A percentile compares a stretch with the other conserved stretches of the same genome.
phyloP scores from a whole-genome alignment of 2,329 filamentous ascomycete species.

The Sporothrix euskadiensis region DNA sequence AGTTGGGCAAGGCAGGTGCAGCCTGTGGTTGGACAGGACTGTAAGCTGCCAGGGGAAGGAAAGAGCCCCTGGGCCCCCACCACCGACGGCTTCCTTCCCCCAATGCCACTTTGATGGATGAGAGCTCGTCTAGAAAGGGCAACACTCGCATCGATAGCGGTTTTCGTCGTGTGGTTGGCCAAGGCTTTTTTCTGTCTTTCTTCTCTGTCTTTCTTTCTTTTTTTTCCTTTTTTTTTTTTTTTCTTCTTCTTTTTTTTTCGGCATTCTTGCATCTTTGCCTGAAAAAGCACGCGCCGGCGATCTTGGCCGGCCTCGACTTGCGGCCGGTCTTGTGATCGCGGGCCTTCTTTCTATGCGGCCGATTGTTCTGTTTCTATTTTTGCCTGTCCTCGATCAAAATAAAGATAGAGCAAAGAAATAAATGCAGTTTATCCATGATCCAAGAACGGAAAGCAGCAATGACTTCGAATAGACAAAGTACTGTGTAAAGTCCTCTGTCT shows the following conservation, averaged over 20 bases:
- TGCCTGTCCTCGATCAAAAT: not conserved
- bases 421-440: not conserved
- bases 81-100: not conserved
- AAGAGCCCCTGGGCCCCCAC: slow-evolving; percentile 14
- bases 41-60: not conserved
- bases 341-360: not conserved
- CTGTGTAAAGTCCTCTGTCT: not conserved
- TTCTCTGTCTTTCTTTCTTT: not conserved
- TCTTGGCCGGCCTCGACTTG: not conserved
- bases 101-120: slow-evolving; percentile 4
- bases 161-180: not conserved
- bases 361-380: not conserved
- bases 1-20: not conserved
- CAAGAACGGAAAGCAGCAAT: not conserved
- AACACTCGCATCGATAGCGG: not conserved
- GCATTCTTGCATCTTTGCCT: not conserved
- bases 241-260: not conserved
- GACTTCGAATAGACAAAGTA: not conserved
- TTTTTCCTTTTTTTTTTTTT: not conserved
- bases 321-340: not conserved
- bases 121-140: not conserved
- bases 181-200: not conserved
- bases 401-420: not conserved
- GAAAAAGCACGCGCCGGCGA: slow-evolving; percentile 13
- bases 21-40: slow-evolving; percentile 9